These are phyloP conservation scores for Penicillium antarcticum DNA, from an alignment of 495 filamentous ascomycete species.

Conservation along the genomic window DNA sequence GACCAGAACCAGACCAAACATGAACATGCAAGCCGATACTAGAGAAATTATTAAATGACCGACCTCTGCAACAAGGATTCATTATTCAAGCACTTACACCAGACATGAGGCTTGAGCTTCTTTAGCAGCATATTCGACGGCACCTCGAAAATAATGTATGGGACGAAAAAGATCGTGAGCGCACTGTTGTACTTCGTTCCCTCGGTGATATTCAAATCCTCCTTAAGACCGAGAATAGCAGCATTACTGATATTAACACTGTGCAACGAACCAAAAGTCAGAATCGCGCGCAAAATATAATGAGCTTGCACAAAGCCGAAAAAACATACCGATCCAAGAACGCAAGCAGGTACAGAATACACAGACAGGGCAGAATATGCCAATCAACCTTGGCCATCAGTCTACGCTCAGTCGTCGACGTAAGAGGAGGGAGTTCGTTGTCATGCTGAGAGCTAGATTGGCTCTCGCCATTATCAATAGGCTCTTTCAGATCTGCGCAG, in stretches of 20 bases:
- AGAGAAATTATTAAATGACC: background rate
- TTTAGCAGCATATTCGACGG: conserved; percentile 88
- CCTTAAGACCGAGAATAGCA: conserved; percentile 56
- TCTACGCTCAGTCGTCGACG: conserved; percentile 62
- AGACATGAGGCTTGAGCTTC: conserved; percentile 73
- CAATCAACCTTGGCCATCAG: conserved; percentile 76
- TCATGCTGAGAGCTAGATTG: conserved; percentile 21
- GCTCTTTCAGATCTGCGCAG: conserved; percentile 16
- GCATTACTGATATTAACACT: conserved; percentile 70
- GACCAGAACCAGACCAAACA: conserved; percentile 73
- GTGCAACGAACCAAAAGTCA: conserved; percentile 10
- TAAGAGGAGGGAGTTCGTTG: conserved; percentile 31
- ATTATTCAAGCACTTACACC: conserved; percentile 47
- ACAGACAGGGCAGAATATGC: conserved; percentile 76
- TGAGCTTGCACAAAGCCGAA: background rate
- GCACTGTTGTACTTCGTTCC: conserved; percentile 72
- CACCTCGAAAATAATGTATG: conserved; percentile 83
- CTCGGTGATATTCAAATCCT: conserved; percentile 55
- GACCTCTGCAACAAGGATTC: background rate
- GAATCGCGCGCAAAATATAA: background rate
- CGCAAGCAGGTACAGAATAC: conserved; percentile 79
- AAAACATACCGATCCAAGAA: conserved; percentile 72
- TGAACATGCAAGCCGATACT: conserved; percentile 74
- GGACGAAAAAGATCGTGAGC: conserved; percentile 87
- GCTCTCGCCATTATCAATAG: conserved; percentile 25